Conservation (phyloP, 2,329 filamentous ascomycete species). For the Trichoderma sp. region DNA sequence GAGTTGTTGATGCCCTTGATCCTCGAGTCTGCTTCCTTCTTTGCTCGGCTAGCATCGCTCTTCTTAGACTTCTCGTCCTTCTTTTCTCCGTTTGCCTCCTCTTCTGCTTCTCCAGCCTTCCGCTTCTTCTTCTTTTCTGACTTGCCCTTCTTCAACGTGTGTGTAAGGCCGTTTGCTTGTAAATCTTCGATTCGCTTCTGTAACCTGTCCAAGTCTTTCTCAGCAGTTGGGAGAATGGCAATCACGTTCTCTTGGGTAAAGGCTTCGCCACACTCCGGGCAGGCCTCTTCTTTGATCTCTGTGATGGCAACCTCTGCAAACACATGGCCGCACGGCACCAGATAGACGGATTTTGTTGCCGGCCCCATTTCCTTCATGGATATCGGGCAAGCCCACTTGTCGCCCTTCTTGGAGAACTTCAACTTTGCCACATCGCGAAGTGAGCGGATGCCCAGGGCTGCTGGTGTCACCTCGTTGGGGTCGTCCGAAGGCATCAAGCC, state of each 20-base stretch:
- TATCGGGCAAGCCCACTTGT: conserved; percentile 81
- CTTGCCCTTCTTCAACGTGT: conserved; percentile 84
- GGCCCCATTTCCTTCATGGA: conserved; percentile 86
- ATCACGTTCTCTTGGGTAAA: conserved; percentile 79
- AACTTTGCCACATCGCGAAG: conserved; percentile 87
- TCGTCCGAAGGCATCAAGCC: conserved; percentile 63
- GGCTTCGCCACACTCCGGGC: conserved; percentile 73
- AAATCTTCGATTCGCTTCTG: conserved; percentile 69
- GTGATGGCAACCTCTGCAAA: conserved; percentile 86
- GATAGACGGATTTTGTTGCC: conserved; percentile 77
- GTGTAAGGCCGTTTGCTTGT: conserved; percentile 72
- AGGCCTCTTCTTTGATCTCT: conserved; percentile 68
- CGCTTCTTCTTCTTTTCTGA: conserved; percentile 72
- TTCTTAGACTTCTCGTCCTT: conserved; percentile 31
- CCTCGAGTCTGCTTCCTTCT: conserved; percentile 42
- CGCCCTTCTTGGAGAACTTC: conserved; percentile 61
- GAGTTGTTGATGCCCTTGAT: conserved; percentile 80
- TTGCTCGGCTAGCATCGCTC: conserved; percentile 34
- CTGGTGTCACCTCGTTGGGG: conserved; percentile 53
- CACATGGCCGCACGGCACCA: conserved; percentile 94
- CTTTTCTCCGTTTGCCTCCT: conserved; percentile 37
- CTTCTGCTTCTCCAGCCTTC: conserved; percentile 47
- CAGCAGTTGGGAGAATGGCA: conserved; percentile 73
- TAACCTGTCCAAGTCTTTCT: conserved; percentile 71
- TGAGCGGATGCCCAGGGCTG: conserved; percentile 68